Evolutionary conservation across 2,329 filamentous ascomycete species (phyloP), one percentile per base, ranked within the genome.

Genomic region (Colletotrichum agaves): DNA sequence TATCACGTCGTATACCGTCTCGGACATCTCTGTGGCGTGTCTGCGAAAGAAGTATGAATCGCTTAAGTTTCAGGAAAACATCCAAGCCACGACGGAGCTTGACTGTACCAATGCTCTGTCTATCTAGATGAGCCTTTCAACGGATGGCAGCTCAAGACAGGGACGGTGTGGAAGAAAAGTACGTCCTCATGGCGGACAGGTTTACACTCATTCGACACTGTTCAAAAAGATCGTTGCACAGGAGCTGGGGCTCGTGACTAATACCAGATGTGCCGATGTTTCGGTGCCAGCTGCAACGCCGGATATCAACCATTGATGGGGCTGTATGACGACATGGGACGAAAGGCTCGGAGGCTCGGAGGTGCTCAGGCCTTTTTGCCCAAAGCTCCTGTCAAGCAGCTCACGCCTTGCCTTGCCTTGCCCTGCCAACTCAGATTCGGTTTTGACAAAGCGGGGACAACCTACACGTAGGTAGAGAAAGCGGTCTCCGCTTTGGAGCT

Each of bases 311-410:
- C 27, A 57, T 31, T 15, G 41, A 21, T 21, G 11, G 35, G 49
- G 39, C 37, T 43, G 17, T 13, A 53, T 67, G 64, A 67, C 39
- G 52, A 59, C 64, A 67, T 67, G 15, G 17, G 53, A 64, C 53
- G 64, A 59, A 27, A 27, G 37, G 33, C 10, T n/a, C 35, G 61
- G 64, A 15, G 46, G 43, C 47, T 64, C 61, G 64, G 64, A 50
- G 37, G 21, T 52, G 27, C 53, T 59, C 61, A 47, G 46, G 27
- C 41, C 23, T 35, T 46, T 27, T 31, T 37, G 17, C 47, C 47
- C 47, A 33, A 50, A 50, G 47, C 47, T 50, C 47, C 47, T 59
- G 56, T 59, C 41, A 47, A 23, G 39, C 35, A 37, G 41, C 43
- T 19, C n/a, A 23, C 27, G 27, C 35, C 47, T 15, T n/a, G 47